Evolutionary conservation across 768 basidiomycete species (phyloP), one percentile per base, ranked within the genome.

Genomic region (Termitomyces sp.): DNA sequence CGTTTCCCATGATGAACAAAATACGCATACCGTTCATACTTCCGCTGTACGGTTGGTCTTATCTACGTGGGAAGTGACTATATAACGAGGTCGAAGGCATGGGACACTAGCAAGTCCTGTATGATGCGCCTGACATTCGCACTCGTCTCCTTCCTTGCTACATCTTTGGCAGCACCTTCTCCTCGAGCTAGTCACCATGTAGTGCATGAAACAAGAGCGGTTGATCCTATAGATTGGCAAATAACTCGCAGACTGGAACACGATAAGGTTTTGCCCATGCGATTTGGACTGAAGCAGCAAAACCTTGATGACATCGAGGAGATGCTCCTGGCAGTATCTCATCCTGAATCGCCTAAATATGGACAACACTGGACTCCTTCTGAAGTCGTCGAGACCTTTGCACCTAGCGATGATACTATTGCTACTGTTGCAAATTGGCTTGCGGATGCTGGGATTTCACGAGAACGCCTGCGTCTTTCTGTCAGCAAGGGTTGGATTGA

Each of bases 271-370:
- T 68, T 84, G n/a, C 78, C 79, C 13, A 70, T 83, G 62, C 76
- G 77, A 29, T 74, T 83, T 51, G 80, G 76, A 24, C 73, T 84
- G 24, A 63, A 71, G 8, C 82, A 83, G 61, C 65, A 66, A 42
- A 79, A 83, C 57, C 66, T 81, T 47, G 67, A 78, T 41, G 71
- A 68, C 5, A 64, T 83, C 48, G 79, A 80, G 61, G 72, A 72
- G 8, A 68, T 76, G 46, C 73, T 84, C 18, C 65, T 74, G 61
- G 74, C 74, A 34, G 76, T 83, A 20, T 77, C 82, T 2, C 75
- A 82, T 55, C 81, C 82, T 3, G 74, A 76, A 24, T 82, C 81
- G 1, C 71, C 71, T 6, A 71, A 70, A 61, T 84, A 82, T 60
- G 80, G 81, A 14, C 68, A 77, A 55, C 82, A 83, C 62, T 81